Conservation (phyloP, 1,284 basidiomycete genomes). For the Pseudomicrostroma phylloplanum region DNA sequence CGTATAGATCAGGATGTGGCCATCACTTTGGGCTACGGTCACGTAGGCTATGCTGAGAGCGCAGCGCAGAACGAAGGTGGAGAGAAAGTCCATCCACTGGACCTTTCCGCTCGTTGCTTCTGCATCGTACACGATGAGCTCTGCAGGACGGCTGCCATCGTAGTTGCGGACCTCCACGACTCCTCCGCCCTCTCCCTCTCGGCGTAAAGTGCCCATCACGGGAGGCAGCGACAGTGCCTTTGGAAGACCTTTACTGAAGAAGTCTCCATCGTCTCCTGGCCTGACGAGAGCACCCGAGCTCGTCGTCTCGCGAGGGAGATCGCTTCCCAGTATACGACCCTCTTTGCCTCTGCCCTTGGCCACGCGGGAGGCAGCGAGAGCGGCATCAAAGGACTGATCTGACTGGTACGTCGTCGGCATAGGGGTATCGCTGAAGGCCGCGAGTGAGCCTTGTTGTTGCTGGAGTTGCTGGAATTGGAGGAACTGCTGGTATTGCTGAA, state of each 20-base stretch:
- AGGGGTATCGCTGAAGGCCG: background rate
- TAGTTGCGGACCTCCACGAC: constrained; percentile 73
- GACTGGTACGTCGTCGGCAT: background rate
- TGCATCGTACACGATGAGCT: constrained; percentile 3
- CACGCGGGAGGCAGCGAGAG: background rate
- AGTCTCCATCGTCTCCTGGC: constrained; percentile 6
- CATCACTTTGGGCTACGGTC: constrained; percentile 55
- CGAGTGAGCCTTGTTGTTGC: background rate
- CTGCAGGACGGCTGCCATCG: constrained; percentile 52
- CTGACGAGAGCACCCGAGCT: background rate
- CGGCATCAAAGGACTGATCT: background rate
- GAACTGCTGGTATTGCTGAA: constrained; percentile 1
- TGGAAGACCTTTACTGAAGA: constrained; percentile 20
- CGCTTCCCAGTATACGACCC: background rate
- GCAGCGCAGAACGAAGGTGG: constrained; percentile 63
- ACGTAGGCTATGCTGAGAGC: constrained; percentile 65
- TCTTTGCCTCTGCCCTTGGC: background rate
- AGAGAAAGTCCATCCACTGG: constrained; percentile 81
- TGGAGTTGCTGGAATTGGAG: background rate
- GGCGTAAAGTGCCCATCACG: constrained; percentile 24
- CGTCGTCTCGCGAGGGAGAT: background rate
- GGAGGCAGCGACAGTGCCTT: constrained; percentile 24
- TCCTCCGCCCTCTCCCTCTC: constrained; percentile 55
- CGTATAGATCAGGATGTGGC: constrained; percentile 37
- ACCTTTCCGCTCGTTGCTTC: constrained; percentile 52